phyloP scores from a whole-genome alignment of 176 grass and related monocot genomes.

The Puccinellia tenuiflora region DNA sequence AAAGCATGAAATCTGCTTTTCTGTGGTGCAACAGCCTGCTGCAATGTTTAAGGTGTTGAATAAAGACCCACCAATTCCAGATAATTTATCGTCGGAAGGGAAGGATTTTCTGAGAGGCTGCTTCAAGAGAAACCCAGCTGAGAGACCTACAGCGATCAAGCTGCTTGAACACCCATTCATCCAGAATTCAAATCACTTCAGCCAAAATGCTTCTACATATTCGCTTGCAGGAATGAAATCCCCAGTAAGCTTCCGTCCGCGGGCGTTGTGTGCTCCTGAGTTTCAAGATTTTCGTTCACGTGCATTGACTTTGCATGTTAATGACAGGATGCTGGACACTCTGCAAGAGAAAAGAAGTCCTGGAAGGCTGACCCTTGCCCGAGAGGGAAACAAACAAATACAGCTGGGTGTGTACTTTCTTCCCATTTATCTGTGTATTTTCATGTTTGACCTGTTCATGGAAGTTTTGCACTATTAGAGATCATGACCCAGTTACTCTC shows the following conservation, averaged over 20 bases:
- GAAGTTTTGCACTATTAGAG: background rate
- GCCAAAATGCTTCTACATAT: constrained; percentile 40
- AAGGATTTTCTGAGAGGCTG: constrained; percentile 80
- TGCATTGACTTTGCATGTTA: constrained; percentile 9
- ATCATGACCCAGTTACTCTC: background rate
- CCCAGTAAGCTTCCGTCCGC: constrained; percentile 32
- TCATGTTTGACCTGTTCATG: constrained; percentile 1
- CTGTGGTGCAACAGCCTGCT: constrained; percentile 49
- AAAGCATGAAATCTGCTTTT: constrained; percentile 24
- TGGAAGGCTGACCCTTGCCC: constrained; percentile 41
- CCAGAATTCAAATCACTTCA: constrained; percentile 42
- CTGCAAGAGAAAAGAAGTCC: constrained; percentile 42
- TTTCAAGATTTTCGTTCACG: background rate
- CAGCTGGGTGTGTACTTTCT: constrained; percentile 34
- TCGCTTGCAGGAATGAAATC: constrained; percentile 47
- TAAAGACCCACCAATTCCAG: constrained; percentile 56
- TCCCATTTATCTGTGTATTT: background rate
- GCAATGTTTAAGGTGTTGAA: constrained; percentile 91
- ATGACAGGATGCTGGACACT: constrained; percentile 44
- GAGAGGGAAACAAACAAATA: constrained; percentile 45
- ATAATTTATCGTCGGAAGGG: constrained; percentile 62
- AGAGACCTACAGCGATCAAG: constrained; percentile 58
- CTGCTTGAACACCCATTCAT: constrained; percentile 69
- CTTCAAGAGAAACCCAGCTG: constrained; percentile 74
- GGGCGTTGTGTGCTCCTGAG: background rate